Evolutionary conservation across 176 grass and related monocot species (phyloP).

Genomic region (Phoenix dactylifera): DNA sequence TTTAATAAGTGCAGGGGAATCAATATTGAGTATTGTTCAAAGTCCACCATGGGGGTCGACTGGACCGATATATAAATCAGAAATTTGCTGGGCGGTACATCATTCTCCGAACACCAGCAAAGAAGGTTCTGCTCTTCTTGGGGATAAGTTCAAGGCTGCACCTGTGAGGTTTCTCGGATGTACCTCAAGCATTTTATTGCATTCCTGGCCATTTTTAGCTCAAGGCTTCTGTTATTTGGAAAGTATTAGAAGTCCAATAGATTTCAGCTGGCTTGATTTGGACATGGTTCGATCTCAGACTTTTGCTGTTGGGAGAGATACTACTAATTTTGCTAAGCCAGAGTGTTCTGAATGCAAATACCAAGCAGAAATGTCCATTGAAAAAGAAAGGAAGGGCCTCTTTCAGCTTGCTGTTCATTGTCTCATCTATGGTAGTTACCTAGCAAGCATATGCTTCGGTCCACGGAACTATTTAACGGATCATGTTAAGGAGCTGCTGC

Average conservation of each 20-base stretch:
- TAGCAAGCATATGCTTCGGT: conserved; percentile 63
- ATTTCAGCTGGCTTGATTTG: conserved; percentile 43
- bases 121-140: conserved; percentile 9
- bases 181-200: conserved; percentile 34
- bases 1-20: conserved; percentile 49
- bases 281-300: conserved; percentile 15
- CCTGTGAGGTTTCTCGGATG: conserved; percentile 36
- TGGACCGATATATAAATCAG: conserved; percentile 14
- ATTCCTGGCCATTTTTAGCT: conserved; percentile 59
- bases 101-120: conserved; percentile 18
- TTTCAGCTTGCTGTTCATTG: conserved; percentile 59
- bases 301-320: conserved; percentile 17
- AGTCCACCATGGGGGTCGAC: conserved; percentile 15
- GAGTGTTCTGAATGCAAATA: conserved; percentile 20
- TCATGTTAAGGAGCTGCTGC: too few relatives aligned
- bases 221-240: conserved; percentile 35
- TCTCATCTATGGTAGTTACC: conserved; percentile 52
- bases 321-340: neutral
- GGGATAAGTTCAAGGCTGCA: conserved; percentile 40
- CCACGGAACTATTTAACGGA: conserved; percentile 18
- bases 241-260: conserved; percentile 57
- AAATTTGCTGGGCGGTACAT: conserved; percentile 16
- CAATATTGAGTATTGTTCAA: conserved; percentile 42
- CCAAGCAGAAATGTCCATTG: neutral
- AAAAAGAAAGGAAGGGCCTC: conserved; percentile 29